Base-by-base conservation (phyloP, 2,329 filamentous ascomycete species). In the Paramyrothecium roridum region DNA sequence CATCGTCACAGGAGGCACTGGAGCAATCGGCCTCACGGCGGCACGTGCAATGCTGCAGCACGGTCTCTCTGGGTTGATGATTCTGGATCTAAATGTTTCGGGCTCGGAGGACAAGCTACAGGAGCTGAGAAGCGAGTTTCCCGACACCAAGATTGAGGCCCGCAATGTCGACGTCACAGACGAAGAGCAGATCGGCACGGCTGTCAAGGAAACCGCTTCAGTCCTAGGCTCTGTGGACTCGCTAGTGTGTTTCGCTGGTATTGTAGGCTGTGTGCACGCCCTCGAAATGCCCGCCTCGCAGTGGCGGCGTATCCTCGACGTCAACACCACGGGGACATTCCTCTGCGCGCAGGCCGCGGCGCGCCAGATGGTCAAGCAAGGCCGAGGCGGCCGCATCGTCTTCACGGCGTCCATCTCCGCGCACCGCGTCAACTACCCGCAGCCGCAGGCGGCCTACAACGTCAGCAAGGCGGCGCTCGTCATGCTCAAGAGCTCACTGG, bases 391-490 rank as follows among this genome's bases (percentile, higher is more conserved):
- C 0, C 79, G 78, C 48, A 88, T 91, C 56, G 74, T 86, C 2
- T 79, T 91, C 57, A 84, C 84, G 1, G 84, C 87, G 0, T 86
- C 81, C 11, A 87, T 90, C 50, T 87, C 84, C 1, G 88, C 78
- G 0, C 86, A 90, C 61, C 67, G 78, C 8, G 86, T 88, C 53
- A 91, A 90, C 62, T 90, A 78, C 63, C 87, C 88, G 0, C 87
- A 90, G 65, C 86, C 87, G 0, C 88, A 91, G 65, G 77, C 76
- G 1, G 81, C 84, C 1, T 91, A 92, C 67, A 91, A 91, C 62
- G 83, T 84, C 3, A 84, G 80, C 61, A 91, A 92, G 68, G 83
- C 86, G 0, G 86, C 81, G 0, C 69, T 91, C 2, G 63, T 88
- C 37, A 80, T 82, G 49, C 67, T 91, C 63, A 84, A 82, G 49